Base-by-base conservation (phyloP, 2,329 filamentous ascomycete species). In the Colletotrichum camelliae region DNA sequence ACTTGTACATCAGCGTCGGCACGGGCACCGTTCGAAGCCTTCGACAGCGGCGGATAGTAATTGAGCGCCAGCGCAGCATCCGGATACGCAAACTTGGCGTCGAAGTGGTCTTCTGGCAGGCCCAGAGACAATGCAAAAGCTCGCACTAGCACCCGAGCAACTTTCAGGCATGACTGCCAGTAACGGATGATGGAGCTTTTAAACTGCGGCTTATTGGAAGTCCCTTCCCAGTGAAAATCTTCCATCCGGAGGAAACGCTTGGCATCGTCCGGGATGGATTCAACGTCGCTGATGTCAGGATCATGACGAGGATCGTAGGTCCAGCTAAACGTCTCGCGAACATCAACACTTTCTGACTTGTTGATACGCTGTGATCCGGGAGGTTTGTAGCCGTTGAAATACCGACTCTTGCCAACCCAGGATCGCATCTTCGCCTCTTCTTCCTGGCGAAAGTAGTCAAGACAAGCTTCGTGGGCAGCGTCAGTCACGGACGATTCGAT, bases 81-180 rank as follows among this genome's bases (percentile, higher is more conserved):
- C 0, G 91, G 91, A 77, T 89, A 87, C 0, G 85, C 87, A 21
- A 88, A 87, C 69, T 90, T 88, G 4, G 83, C 82, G 75, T 92
- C 90, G 79, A 92, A 92, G 70, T 89, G 88, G 39, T 86, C 79
- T 78, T 93, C 91, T 0, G 87, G 85, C 5, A 92, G 82, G 13
- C 87, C 86, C 3, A 93, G 84, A 6, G 87, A 88, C 4, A 93
- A 83, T 0, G 91, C 90, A 78, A 93, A 91, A 8, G 87, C 82
- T 6, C 85, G 83, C 4, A 90, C 86, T 37, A 93, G 80, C 43
- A 84, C 86, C 27, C 91, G 85, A 1, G 90, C 88, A 2, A 93
- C 83, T 1, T 78, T 83, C 13, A 93, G 83, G 48, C 88, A 89
- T 8, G 84, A 81, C 24, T 82, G 80, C 84, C 88, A 91, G 79